Conservation (phyloP, 129 eudicot genomes). For the Helianthus annuus region DNA sequence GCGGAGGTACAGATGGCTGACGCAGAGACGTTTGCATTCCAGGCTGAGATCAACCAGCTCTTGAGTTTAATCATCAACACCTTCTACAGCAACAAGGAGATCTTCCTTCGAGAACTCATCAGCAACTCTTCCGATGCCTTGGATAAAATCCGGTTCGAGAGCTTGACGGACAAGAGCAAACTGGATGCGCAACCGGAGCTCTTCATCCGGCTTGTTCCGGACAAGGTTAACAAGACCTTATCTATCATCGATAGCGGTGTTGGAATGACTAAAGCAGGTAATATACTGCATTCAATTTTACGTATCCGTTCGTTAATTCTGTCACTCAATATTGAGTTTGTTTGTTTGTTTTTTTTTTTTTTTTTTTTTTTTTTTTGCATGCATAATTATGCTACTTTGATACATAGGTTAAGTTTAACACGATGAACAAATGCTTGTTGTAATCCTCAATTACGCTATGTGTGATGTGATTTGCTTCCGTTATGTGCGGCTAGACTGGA, state of each 20-base stretch:
- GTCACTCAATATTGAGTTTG: too few relatives aligned
- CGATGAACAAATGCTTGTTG: not conserved
- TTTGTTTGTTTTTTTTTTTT: not conserved
- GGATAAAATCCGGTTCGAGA: conserved; percentile 82
- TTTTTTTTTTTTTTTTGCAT: not conserved
- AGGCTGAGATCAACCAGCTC: conserved; percentile 78
- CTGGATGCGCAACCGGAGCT: conserved; percentile 88
- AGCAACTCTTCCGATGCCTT: conserved; percentile 87
- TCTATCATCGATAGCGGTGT: conserved; percentile 87
- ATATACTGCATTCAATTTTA: not conserved
- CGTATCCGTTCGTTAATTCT: not conserved
- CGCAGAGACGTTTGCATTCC: conserved; percentile 78
- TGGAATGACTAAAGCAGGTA: conserved; percentile 96
- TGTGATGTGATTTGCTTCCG: too few relatives aligned
- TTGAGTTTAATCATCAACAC: conserved; percentile 74
- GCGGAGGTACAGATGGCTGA: conserved; percentile 70
- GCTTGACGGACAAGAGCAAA: conserved; percentile 76
- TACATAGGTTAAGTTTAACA: not conserved
- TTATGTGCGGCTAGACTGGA: too few relatives aligned
- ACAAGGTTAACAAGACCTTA: conserved; percentile 78
- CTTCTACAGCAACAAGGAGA: conserved; percentile 88
- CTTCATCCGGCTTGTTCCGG: conserved; percentile 80
- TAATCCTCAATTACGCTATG: not conserved
- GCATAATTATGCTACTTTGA: not conserved
- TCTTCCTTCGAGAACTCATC: conserved; percentile 71